These are phyloP conservation scores for Guyanaporus albipodus DNA, from an alignment of 768 basidiomycete species.

Conservation along the genomic window DNA sequence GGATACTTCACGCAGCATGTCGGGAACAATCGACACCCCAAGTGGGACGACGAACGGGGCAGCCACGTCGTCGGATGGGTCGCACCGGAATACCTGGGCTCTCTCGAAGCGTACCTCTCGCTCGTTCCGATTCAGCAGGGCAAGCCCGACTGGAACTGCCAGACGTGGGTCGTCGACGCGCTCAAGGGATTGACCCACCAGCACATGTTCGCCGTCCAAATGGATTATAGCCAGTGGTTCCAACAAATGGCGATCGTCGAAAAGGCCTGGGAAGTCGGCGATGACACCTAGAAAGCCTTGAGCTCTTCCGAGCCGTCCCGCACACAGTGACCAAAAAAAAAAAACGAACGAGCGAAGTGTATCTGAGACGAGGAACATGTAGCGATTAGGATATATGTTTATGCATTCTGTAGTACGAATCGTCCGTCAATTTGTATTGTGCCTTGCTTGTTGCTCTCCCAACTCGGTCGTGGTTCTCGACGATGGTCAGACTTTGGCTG, in stretches of 20 bases:
- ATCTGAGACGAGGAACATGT: too few species aligned
- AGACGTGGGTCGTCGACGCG: slow-evolving; percentile 21
- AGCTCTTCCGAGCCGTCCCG: too few species aligned
- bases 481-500: too few species aligned
- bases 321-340: too few species aligned
- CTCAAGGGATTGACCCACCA: slow-evolving; percentile 9
- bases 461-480: too few species aligned
- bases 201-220: slow-evolving; percentile 16
- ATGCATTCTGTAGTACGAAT: too few species aligned
- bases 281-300: too few species aligned
- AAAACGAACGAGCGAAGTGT: too few species aligned
- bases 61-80: slow-evolving; percentile 13
- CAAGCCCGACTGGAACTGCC: slow-evolving; percentile 14
- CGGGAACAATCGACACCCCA: slow-evolving; percentile 11
- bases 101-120: slow-evolving; percentile 10
- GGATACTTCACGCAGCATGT: slow-evolving; percentile 17
- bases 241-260: slow-evolving; percentile 17
- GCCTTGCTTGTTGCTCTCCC: too few species aligned
- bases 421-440: too few species aligned
- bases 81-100: background rate
- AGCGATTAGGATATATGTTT: too few species aligned
- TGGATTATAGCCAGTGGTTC: slow-evolving; percentile 8
- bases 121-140: slow-evolving; percentile 11
- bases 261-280: slow-evolving; percentile 14
- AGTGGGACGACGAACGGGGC: slow-evolving; percentile 16